Evolutionary conservation across 2,329 filamentous ascomycete species (phyloP).

Genomic region (Fusarium equiseti): DNA sequence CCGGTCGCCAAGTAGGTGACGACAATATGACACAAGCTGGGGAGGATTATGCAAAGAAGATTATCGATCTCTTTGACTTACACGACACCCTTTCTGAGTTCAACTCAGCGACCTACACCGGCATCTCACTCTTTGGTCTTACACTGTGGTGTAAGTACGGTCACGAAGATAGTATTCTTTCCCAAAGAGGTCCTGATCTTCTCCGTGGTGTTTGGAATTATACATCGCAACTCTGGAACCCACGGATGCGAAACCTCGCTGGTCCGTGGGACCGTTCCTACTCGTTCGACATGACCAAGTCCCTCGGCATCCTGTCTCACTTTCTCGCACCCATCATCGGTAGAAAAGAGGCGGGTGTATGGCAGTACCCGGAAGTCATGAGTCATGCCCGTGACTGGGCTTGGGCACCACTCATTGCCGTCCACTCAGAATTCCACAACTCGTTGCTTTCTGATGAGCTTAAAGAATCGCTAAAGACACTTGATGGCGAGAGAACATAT

Average conservation of each 20-base stretch:
- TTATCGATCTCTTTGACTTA: slow-evolving; percentile 66
- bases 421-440: slow-evolving; percentile 63
- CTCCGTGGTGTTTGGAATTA: slow-evolving; percentile 64
- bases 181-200: slow-evolving; percentile 61
- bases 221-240: slow-evolving; percentile 65
- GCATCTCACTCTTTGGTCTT: slow-evolving; percentile 68
- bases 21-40: slow-evolving; percentile 68
- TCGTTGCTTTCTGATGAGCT: slow-evolving; percentile 58
- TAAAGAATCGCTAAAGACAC: slow-evolving; percentile 34
- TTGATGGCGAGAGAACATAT: slow-evolving; percentile 18
- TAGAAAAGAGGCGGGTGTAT: not conserved
- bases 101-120: slow-evolving; percentile 70
- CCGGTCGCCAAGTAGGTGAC: slow-evolving; percentile 63
- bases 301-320: slow-evolving; percentile 49
- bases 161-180: slow-evolving; percentile 54
- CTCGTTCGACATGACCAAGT: slow-evolving; percentile 71
- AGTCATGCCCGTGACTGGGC: slow-evolving; percentile 70
- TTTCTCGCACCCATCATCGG: slow-evolving; percentile 26
- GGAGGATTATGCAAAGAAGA: slow-evolving; percentile 65
- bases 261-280: slow-evolving; percentile 73
- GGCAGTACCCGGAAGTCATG: slow-evolving; percentile 59
- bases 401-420: slow-evolving; percentile 65
- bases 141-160: slow-evolving; percentile 66
- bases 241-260: slow-evolving; percentile 68
- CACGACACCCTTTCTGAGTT: slow-evolving; percentile 70